Conservation (phyloP, 768 basidiomycete species). For the Hysterangium stoloniferum region DNA sequence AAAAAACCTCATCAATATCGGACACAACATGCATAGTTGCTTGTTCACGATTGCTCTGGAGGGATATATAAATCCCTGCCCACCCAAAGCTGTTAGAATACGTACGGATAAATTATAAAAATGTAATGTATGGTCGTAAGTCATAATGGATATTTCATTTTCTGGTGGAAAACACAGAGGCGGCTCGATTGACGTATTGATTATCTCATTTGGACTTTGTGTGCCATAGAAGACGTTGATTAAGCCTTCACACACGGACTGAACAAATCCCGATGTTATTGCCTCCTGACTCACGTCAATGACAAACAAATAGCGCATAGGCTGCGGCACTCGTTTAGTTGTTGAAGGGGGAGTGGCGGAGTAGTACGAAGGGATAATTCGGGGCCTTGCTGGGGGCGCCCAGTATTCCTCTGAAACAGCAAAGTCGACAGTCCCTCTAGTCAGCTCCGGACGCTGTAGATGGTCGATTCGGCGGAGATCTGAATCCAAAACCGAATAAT, state of each 20-base stretch:
- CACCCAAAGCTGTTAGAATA: no score
- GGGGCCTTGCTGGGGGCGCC: constrained; percentile 60
- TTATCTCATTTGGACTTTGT: constrained; percentile 20
- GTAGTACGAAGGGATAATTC: constrained; percentile 45
- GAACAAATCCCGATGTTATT: constrained; percentile 60
- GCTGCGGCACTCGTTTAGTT: constrained; percentile 42
- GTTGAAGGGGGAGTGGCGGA: constrained; percentile 39
- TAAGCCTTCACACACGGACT: constrained; percentile 56
- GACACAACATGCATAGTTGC: constrained; percentile 72
- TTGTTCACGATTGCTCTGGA: constrained; percentile 36
- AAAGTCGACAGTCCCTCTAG: constrained; percentile 89
- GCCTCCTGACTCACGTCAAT: constrained; percentile 76
- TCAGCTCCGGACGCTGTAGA: constrained; percentile 74
- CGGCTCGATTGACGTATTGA: constrained; percentile 29
- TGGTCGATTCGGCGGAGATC: constrained; percentile 77
- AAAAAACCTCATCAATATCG: constrained; percentile 89
- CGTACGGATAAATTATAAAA: constrained; percentile 87
- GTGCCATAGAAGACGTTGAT: constrained; percentile 58
- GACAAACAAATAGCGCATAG: constrained; percentile 76
- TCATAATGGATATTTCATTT: constrained; percentile 67
- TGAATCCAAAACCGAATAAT: constrained; percentile 78
- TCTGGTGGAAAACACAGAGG: constrained; percentile 45
- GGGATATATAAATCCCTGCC: neutral
- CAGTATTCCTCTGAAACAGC: constrained; percentile 78
- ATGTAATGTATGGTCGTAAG: constrained; percentile 74